A percentile compares a stretch with the other conserved stretches of the same genome.
These are phyloP conservation scores for Candida anglica DNA, from an alignment of 805 yeast genomes.

Conservation along the genomic window DNA sequence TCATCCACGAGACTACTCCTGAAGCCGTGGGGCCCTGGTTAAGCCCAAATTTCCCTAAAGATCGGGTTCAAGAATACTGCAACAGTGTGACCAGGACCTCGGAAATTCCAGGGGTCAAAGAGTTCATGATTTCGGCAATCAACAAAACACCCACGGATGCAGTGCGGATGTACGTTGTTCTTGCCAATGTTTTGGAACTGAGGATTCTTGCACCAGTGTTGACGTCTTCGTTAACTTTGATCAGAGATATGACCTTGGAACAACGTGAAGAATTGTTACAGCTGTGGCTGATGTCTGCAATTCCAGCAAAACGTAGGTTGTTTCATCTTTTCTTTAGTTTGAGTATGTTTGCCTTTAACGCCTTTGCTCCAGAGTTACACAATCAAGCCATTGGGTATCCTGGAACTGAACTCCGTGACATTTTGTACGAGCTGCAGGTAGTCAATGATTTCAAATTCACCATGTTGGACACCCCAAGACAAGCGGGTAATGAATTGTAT, in stretches of 20 bases:
- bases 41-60: constrained; percentile 20
- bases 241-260: constrained; percentile 30
- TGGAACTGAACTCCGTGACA: constrained; percentile 22
- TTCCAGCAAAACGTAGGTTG: constrained; percentile 30
- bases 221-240: constrained; percentile 29
- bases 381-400: constrained; percentile 37
- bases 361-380: constrained; percentile 29
- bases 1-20: constrained; percentile 28
- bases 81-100: constrained; percentile 23
- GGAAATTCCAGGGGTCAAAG: constrained; percentile 21
- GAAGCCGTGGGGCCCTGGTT: constrained; percentile 21
- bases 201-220: constrained; percentile 27
- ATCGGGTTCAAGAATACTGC: constrained; percentile 26
- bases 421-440: constrained; percentile 21
- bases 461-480: constrained; percentile 26
- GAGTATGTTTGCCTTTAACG: constrained; percentile 19
- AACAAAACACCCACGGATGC: constrained; percentile 13
- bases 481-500: constrained; percentile 25
- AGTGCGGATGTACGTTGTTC: constrained; percentile 16
- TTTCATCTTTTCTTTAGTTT: constrained; percentile 24
- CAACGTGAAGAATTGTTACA: constrained; percentile 30
- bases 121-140: constrained; percentile 10
- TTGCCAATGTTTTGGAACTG: constrained; percentile 23
- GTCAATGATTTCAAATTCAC: constrained; percentile 23
- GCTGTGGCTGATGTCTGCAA: constrained; percentile 40